Base-by-base conservation (phyloP, 1,139 yeast genomes). In the Suhomyces guaymorum region DNA sequence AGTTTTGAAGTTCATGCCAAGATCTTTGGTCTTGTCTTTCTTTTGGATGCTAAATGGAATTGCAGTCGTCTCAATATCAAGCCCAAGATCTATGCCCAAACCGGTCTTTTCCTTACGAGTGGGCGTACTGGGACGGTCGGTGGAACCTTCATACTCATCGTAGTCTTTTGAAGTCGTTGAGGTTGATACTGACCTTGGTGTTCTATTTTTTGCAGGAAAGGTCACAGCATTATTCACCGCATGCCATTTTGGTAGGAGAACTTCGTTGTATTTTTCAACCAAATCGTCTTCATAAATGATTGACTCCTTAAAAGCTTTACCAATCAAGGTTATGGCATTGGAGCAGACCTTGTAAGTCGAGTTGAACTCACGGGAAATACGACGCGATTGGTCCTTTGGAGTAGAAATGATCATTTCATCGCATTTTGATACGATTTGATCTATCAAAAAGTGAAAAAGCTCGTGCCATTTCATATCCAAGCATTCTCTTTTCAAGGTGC, bases 401-500 rank as follows among this genome's bases (percentile, higher is more conserved):
- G 68, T 57, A 12, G 54, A 57, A 23, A 61, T 55, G 11, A 67
- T 48, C 22, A 62, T 44, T 9, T 19, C 19, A 13, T 48, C 46
- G 35, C 63, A 57, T 27, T 66, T 65, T 2, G 45, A 47, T 3
- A 54, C 52, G 6, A 73, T 52, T 42, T 75, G 76, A 4, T 56
- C 55, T 29, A 70, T 59, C 33, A 79, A 51, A 39, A 63, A 70
- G 10, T 54, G 57, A 43, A 78, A 78, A 1, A 79, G 59, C 17
- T 68, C 66, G 40, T 67, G 60, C 89, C 88, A 82, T 46, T 77
- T 70, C 21, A 63, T 61, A 38, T 76, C 80, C 1, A 82, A 66
- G 12, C 73, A 48, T 29, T 73, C 78, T 7, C 46, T 46, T 47
- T 73, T 74, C 38, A 82, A 60, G 29, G 57, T 55, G 4, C 61